Conservation (phyloP, 2,329 filamentous ascomycete species). For the Cercospora sp. region DNA sequence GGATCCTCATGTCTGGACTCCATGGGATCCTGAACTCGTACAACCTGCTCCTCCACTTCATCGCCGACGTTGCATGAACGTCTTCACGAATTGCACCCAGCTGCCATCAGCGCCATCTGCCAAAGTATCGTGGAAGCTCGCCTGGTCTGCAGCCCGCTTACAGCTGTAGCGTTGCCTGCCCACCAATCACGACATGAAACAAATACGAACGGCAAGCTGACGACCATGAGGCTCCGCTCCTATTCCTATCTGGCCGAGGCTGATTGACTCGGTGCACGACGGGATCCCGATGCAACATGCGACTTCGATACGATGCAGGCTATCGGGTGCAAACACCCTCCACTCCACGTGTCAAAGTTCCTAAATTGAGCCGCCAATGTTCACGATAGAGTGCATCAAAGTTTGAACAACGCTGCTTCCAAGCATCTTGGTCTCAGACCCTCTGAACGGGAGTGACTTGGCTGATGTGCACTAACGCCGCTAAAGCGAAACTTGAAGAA, state of each 20-base stretch:
- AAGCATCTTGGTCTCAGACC: neutral
- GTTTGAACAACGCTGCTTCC: neutral
- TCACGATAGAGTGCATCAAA: neutral
- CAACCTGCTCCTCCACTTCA: neutral
- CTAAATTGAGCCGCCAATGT: neutral
- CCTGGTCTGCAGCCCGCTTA: neutral
- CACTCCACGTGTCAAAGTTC: neutral
- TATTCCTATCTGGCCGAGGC: constrained; percentile 8
- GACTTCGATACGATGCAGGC: constrained; percentile 5
- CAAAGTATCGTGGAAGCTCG: neutral
- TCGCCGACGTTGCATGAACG: neutral
- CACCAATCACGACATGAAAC: constrained; percentile 7
- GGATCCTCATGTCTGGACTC: neutral
- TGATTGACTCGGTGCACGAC: neutral
- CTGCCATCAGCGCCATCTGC: neutral
- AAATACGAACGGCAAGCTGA: constrained; percentile 10
- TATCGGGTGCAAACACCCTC: neutral
- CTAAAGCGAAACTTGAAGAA: neutral
- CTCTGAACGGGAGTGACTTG: neutral
- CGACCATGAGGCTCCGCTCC: constrained; percentile 3
- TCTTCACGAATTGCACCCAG: neutral
- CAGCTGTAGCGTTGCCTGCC: neutral
- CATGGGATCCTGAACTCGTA: neutral
- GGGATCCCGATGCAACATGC: constrained; percentile 6
- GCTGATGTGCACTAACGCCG: neutral